Base-by-base conservation (phyloP, 2,329 filamentous ascomycete species). In the Trematosphaeria pertusa region DNA sequence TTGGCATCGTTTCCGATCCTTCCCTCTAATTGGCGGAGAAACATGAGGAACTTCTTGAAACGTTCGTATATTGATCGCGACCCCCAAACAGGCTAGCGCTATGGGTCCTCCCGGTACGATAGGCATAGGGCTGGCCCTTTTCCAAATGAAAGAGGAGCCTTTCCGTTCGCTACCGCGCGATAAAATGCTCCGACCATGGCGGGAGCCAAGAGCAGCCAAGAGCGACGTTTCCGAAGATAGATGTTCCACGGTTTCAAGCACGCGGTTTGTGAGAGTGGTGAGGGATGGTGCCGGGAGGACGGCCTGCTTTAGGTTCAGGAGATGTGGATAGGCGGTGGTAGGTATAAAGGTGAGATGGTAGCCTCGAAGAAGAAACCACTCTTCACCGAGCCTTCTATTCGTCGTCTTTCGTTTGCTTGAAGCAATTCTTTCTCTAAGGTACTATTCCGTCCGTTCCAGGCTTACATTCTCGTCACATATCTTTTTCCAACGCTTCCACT, bases 351-450 rank as follows among this genome's bases (percentile, higher is more conserved):
- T 2, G 37, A 24, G 1, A 22, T 17, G 14, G 24, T 7, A 21
- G 28, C 41, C 32, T 26, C 20, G n/a, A n/a, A 32, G 19, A 32
- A 41, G 11, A 41, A 22, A 21, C 24, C 41, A 45, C 47, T 50
- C 47, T 38, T 44, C 26, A 43, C 21, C 37, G 47, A 42, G 47
- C 28, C 34, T 33, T 22, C 14, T 32, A 17, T 2, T 33, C 37
- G 21, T 26, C 28, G 39, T 36, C 35, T 34, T 43, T 36, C 28
- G n/a, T 38, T 46, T 50, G 47, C 47, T 50, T 46, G 47, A 50
- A 21, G 42, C 47, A 45, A 50, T 38, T 21, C 33, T 14, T 50
- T 41, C 47, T 42, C n/a, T n/a, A n/a, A n/a, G n/a, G n/a, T 28
- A 28, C 24, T 12, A 28, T 28, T 8, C n/a, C 24, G 12, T 28